Conservation (phyloP, 106 monocot species). For the Phalaenopsis aphrodite region DNA sequence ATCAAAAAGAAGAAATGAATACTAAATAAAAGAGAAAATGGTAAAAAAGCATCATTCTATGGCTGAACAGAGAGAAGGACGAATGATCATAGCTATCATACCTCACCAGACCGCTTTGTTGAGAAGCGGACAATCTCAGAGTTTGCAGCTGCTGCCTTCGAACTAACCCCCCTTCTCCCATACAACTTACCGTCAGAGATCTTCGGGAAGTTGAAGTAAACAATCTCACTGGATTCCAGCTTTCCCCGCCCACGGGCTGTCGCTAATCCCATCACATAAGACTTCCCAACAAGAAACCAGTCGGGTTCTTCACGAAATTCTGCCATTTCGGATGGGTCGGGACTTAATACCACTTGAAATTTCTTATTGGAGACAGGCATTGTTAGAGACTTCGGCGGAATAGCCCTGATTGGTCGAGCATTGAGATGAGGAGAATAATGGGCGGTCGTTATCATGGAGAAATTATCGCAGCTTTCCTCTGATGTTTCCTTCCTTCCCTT, state of each 20-base stretch:
- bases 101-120: constrained; percentile 76
- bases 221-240: constrained; percentile 48
- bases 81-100: constrained; percentile 6
- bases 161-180: constrained; percentile 30
- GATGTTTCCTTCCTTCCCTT: neutral
- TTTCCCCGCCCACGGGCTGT: constrained; percentile 47
- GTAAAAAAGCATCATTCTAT: neutral
- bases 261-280: constrained; percentile 51
- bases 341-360: constrained; percentile 11
- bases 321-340: constrained; percentile 28
- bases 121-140: constrained; percentile 79
- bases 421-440: constrained; percentile 38
- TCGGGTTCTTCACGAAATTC: constrained; percentile 59
- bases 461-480: neutral
- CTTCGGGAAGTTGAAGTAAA: constrained; percentile 60
- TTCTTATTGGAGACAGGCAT: constrained; percentile 9
- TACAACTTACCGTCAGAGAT: constrained; percentile 8
- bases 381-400: constrained; percentile 19
- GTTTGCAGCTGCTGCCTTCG: constrained; percentile 33
- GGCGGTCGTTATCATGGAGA: constrained; percentile 15
- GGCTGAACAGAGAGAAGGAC: neutral
- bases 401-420: constrained; percentile 43
- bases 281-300: constrained; percentile 68
- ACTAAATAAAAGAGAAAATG: too few species aligned
- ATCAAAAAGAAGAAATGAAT: too few species aligned